These are phyloP conservation scores for Moniliophthora roreri DNA, from an alignment of 1,284 basidiomycete genomes.

Conservation along the genomic window DNA sequence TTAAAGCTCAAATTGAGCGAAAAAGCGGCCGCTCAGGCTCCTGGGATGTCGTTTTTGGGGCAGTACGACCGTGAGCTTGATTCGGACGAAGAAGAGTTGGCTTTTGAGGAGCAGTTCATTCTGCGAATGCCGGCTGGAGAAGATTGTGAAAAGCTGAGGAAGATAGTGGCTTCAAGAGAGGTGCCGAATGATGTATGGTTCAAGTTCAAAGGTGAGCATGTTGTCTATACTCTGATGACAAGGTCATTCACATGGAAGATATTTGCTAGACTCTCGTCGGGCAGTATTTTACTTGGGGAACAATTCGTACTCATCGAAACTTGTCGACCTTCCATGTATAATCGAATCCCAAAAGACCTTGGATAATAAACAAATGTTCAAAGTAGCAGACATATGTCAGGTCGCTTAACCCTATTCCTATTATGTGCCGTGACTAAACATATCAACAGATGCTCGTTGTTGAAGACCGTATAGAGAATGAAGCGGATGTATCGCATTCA, in stretches of 20 bases:
- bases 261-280: constrained; percentile 77
- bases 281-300: constrained; percentile 89
- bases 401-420: constrained; percentile 36
- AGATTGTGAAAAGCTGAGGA: constrained; percentile 75
- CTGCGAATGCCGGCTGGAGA: constrained; percentile 87
- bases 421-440: constrained; percentile 12
- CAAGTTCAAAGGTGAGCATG: constrained; percentile 89
- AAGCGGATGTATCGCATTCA: constrained; percentile 56
- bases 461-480: constrained; percentile 72
- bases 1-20: constrained; percentile 84
- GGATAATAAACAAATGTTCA: constrained; percentile 97
- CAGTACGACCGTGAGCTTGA: constrained; percentile 94
- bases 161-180: constrained; percentile 81
- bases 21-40: constrained; percentile 72
- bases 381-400: constrained; percentile 98
- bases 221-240: neutral
- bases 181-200: constrained; percentile 90
- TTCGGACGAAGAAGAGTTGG: constrained; percentile 90
- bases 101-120: constrained; percentile 98
- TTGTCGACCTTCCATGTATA: constrained; percentile 95
- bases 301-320: constrained; percentile 84
- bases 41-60: constrained; percentile 81
- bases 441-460: constrained; percentile 80
- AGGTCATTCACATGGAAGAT: constrained; percentile 4
- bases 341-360: constrained; percentile 96